Conservation (phyloP, 352 stramenopile genomes). For the Poterioochromonas sp. region DNA sequence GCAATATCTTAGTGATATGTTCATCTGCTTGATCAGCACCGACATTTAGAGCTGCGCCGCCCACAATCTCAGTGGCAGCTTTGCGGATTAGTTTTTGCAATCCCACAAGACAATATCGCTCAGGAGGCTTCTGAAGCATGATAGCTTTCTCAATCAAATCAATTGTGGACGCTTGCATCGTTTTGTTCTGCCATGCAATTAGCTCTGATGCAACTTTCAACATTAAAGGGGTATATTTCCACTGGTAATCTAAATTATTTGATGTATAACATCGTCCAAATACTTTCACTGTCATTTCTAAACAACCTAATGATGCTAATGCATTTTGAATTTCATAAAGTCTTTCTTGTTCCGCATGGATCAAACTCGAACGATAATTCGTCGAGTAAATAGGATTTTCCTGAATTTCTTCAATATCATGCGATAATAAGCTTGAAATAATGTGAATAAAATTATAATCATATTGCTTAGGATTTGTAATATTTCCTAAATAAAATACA, state of each 20-base stretch:
- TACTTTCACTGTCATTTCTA: neutral
- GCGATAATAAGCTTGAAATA: neutral
- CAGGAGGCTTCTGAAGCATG: neutral
- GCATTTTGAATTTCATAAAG: neutral
- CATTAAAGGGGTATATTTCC: neutral
- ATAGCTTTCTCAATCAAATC: neutral
- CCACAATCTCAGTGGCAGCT: neutral
- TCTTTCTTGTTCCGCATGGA: too few species aligned
- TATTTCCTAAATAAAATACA: neutral
- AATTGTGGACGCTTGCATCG: neutral
- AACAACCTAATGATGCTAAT: neutral
- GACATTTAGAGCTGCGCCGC: neutral
- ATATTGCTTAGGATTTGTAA: neutral
- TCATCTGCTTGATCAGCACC: neutral
- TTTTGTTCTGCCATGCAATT: neutral
- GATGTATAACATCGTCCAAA: neutral
- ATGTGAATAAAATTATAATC: conserved; percentile 8
- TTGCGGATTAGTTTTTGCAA: conserved; percentile 2
- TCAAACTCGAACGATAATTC: too few species aligned
- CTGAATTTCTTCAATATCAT: conserved; percentile 1
- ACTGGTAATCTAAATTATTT: neutral
- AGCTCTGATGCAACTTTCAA: neutral
- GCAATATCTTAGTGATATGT: neutral
- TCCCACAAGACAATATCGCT: neutral
- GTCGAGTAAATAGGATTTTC: too few species aligned